A percentile compares a stretch with the other conserved stretches of the same genome.
phyloP scores from a whole-genome alignment of 345 rosid species.

The Eucalyptus albens region DNA sequence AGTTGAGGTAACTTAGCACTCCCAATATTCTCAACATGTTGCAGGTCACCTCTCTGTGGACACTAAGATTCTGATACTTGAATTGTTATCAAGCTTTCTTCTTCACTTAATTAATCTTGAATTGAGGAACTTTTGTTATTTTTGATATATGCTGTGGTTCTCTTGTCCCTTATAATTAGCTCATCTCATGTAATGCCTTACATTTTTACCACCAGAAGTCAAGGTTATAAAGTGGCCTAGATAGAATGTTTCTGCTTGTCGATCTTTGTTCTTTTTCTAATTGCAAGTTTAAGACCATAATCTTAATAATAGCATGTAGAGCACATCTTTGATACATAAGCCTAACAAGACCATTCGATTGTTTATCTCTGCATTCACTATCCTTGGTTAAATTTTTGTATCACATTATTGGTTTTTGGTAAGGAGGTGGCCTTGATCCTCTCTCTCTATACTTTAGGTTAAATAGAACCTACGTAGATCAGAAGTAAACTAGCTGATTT shows the following conservation, averaged over 20 bases:
- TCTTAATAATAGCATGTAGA: neutral
- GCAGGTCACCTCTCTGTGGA: neutral
- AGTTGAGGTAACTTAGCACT: constrained; percentile 44
- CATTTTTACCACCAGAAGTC: neutral
- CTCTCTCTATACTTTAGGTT: neutral
- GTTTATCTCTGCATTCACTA: neutral
- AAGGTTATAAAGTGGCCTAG: neutral
- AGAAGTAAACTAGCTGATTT: neutral
- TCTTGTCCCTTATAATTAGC: neutral
- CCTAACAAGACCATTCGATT: neutral
- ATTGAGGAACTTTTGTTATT: neutral
- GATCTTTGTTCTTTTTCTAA: neutral
- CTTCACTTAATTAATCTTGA: neutral
- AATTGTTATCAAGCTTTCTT: neutral
- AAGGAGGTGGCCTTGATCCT: neutral
- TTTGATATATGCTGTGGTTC: neutral
- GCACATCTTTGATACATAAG: neutral
- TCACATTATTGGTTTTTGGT: neutral
- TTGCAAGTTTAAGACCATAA: neutral
- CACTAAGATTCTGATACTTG: neutral
- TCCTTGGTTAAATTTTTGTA: neutral
- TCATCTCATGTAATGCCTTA: neutral
- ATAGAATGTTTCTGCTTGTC: neutral
- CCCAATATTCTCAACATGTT: neutral
- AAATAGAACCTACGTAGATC: neutral